phyloP scores from a whole-genome alignment of 768 basidiomycete species.

The Dictyophora rubrovolvata region DNA sequence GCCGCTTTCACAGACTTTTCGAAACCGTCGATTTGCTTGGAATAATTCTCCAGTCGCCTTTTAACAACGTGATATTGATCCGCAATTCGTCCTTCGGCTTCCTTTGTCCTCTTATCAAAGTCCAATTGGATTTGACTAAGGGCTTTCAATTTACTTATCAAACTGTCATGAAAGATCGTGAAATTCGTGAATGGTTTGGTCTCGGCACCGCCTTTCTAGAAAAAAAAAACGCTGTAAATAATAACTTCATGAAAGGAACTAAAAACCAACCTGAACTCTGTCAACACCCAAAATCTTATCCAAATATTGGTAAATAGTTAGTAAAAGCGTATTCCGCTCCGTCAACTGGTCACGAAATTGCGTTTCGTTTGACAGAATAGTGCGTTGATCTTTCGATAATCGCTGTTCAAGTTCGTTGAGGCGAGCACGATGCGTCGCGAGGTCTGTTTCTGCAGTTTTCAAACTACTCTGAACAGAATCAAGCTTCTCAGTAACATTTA shows the following conservation, averaged over 20 bases:
- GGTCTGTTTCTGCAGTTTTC: conserved; percentile 61
- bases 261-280: conserved; percentile 61
- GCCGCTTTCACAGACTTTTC: conserved; percentile 76
- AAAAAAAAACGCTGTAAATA: not conserved
- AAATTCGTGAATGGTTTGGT: conserved; percentile 94
- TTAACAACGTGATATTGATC: conserved; percentile 73
- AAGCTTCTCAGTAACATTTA: conserved; percentile 86
- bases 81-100: conserved; percentile 58
- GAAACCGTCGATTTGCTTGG: conserved; percentile 90
- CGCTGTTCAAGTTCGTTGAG: conserved; percentile 70
- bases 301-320: conserved; percentile 92
- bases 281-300: conserved; percentile 89
- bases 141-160: conserved; percentile 77
- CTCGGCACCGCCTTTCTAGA: conserved; percentile 72
- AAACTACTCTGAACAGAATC: conserved; percentile 54
- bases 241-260: too few relatives aligned
- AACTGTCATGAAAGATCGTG: conserved; percentile 86
- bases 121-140: conserved; percentile 76
- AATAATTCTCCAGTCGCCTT: conserved; percentile 78
- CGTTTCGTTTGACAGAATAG: conserved; percentile 57
- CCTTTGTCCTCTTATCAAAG: conserved; percentile 79
- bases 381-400: conserved; percentile 72
- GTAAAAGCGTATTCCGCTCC: conserved; percentile 81
- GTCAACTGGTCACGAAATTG: conserved; percentile 88
- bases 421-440: conserved; percentile 45